Evolutionary conservation across 2,329 filamentous ascomycete species (phyloP).

Genomic region (Amylocarpus encephaloides): DNA sequence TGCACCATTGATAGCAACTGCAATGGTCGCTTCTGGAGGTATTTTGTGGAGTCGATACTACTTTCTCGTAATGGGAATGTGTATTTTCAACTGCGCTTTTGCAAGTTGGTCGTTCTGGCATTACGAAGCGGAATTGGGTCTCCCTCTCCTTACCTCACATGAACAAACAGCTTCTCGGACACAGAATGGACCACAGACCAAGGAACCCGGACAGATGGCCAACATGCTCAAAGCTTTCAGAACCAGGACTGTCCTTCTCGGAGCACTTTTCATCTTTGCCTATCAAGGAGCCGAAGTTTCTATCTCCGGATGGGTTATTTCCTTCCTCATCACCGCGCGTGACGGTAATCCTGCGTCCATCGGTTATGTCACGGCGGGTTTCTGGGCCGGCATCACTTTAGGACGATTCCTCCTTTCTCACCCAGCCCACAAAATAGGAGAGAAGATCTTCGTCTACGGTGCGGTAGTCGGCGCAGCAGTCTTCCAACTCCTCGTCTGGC

Average conservation of each 20-base stretch:
- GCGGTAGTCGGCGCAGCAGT: conserved; percentile 54
- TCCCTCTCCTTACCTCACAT: conserved; percentile 37
- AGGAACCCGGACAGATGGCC: conserved; percentile 32
- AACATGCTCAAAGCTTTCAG: conserved; percentile 41
- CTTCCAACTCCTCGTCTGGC: conserved; percentile 74
- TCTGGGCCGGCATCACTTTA: conserved; percentile 68
- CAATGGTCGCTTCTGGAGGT: conserved; percentile 54
- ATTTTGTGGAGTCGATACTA: conserved; percentile 69
- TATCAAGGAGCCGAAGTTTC: conserved; percentile 83
- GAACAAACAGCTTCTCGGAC: conserved; percentile 35
- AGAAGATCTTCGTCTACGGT: conserved; percentile 61
- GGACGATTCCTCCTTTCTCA: conserved; percentile 67
- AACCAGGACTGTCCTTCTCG: conserved; percentile 56
- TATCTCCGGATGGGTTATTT: conserved; percentile 82
- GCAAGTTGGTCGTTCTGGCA: conserved; percentile 62
- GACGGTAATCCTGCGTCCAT: conserved; percentile 63
- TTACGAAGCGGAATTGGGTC: conserved; percentile 55
- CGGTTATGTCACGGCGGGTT: conserved; percentile 71
- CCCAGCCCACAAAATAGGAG: conserved; percentile 60
- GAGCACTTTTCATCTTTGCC: conserved; percentile 75
- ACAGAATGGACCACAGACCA: conserved; percentile 12
- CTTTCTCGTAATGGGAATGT: conserved; percentile 54
- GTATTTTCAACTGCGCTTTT: conserved; percentile 49
- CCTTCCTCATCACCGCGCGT: conserved; percentile 69
- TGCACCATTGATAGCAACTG: conserved; percentile 69